phyloP scores from a whole-genome alignment of 345 rosid species.

The Melaleuca quinquenervia region DNA sequence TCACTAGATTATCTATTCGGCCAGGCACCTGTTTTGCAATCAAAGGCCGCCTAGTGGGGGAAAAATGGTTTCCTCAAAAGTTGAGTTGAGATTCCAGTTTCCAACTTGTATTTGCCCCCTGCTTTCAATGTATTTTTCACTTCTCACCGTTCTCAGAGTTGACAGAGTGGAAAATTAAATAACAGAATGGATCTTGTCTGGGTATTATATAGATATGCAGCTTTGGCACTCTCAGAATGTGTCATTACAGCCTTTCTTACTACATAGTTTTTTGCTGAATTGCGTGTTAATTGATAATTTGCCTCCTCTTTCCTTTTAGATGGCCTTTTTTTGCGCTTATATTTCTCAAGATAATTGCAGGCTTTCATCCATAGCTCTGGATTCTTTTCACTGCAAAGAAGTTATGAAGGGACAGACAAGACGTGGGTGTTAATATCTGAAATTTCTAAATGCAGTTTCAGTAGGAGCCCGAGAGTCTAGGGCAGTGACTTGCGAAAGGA shows the following conservation, averaged over 20 bases:
- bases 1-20: slow-evolving; percentile 59
- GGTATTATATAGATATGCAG: not conserved
- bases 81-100: not conserved
- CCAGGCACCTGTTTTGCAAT: slow-evolving; percentile 69
- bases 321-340: not conserved
- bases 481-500: not conserved
- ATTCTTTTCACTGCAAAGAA: not conserved
- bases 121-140: not conserved
- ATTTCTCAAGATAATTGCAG: not conserved
- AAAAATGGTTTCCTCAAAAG: not conserved
- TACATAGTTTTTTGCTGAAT: not conserved
- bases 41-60: slow-evolving; percentile 43
- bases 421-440: not conserved
- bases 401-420: not conserved
- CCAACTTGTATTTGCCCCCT: not conserved
- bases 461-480: not conserved
- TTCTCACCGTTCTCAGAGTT: not conserved
- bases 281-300: not conserved
- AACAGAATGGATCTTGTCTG: not conserved
- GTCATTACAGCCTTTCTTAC: not conserved
- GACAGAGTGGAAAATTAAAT: not conserved
- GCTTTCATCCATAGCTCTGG: not conserved
- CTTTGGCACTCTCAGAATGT: not conserved
- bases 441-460: not conserved
- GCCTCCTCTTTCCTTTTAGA: not conserved